Percentiles rank a stretch among this genome's conserved stretches.
phyloP scores from a whole-genome alignment of 257 asterid genomes.

The Solanum sejunctum region DNA sequence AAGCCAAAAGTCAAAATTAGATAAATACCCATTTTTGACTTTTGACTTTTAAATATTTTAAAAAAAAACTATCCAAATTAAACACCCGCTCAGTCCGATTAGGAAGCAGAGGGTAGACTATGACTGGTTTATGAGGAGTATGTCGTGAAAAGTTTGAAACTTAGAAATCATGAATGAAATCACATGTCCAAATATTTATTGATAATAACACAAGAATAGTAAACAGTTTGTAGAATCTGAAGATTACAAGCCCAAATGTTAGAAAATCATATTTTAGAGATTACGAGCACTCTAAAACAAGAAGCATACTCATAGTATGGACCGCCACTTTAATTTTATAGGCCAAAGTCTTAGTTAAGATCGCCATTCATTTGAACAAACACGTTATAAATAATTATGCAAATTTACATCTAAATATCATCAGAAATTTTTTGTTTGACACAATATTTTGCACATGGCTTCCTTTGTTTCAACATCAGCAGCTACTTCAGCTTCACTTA shows the following conservation, averaged over 20 bases:
- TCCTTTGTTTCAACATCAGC: not conserved
- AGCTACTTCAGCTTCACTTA: not conserved
- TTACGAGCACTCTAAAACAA: not conserved
- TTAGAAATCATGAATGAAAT: too few relatives aligned
- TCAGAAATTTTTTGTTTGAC: not conserved
- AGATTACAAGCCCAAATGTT: not conserved
- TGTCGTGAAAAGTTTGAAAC: too few relatives aligned
- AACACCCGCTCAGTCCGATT: too few relatives aligned
- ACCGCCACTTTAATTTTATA: not conserved
- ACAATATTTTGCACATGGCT: not conserved
- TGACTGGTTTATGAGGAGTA: too few relatives aligned
- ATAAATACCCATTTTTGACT: too few relatives aligned
- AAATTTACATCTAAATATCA: not conserved
- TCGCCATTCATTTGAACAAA: not conserved
- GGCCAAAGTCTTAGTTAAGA: not conserved
- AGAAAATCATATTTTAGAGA: not conserved
- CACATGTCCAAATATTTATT: too few relatives aligned
- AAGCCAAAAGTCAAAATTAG: too few relatives aligned
- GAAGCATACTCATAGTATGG: not conserved
- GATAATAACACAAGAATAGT: too few relatives aligned
- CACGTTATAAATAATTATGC: not conserved
- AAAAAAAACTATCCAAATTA: too few relatives aligned
- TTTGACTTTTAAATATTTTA: too few relatives aligned
- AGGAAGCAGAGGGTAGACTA: too few relatives aligned
- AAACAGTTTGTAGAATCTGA: too few relatives aligned